These are phyloP conservation scores for Fusarium sp. DNA, from an alignment of 2,329 filamentous ascomycete genomes.

Conservation along the genomic window DNA sequence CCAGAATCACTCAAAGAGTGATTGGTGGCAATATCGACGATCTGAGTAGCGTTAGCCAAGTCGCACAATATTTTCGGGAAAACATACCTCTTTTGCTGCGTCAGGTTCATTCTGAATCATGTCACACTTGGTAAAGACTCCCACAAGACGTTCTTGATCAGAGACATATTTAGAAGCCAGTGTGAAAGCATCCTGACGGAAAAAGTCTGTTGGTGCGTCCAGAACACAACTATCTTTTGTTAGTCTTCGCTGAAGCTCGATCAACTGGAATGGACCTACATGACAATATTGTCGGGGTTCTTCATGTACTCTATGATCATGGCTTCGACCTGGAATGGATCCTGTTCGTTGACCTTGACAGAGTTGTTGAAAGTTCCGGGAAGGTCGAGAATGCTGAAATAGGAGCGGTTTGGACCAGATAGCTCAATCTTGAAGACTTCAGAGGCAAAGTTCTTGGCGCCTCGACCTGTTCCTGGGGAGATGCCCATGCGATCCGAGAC, in stretches of 20 bases:
- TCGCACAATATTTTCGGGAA: accelerated
- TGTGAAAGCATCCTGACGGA: conserved; percentile 47
- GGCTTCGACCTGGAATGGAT: conserved; percentile 45
- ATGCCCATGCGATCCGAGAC: conserved; percentile 50
- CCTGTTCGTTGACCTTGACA: conserved; percentile 44
- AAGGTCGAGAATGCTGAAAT: conserved; percentile 55
- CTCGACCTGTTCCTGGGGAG: conserved; percentile 26
- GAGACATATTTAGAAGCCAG: conserved; percentile 44
- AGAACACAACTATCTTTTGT: conserved; percentile 47
- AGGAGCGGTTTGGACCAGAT: conserved; percentile 50
- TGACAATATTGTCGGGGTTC: conserved; percentile 52
- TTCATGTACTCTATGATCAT: conserved; percentile 54
- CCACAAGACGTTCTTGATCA: conserved; percentile 48
- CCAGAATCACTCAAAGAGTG: conserved; percentile 5
- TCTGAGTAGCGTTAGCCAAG: conserved; percentile 17
- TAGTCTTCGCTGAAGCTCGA: neutral
- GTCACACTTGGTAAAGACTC: conserved; percentile 56
- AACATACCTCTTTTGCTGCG: conserved; percentile 16
- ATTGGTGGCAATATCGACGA: conserved; percentile 25
- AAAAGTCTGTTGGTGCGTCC: conserved; percentile 48
- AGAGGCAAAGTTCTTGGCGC: conserved; percentile 52
- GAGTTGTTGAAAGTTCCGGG: conserved; percentile 49
- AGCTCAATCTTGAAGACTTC: conserved; percentile 54
- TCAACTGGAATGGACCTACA: conserved; percentile 44
- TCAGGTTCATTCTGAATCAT: conserved; percentile 26